Percentiles rank a stretch among this genome's conserved stretches.
These are phyloP conservation scores for Rhizophagus prolifer DNA, from an alignment of 192 early-diverging fungal species.

Conservation along the genomic window DNA sequence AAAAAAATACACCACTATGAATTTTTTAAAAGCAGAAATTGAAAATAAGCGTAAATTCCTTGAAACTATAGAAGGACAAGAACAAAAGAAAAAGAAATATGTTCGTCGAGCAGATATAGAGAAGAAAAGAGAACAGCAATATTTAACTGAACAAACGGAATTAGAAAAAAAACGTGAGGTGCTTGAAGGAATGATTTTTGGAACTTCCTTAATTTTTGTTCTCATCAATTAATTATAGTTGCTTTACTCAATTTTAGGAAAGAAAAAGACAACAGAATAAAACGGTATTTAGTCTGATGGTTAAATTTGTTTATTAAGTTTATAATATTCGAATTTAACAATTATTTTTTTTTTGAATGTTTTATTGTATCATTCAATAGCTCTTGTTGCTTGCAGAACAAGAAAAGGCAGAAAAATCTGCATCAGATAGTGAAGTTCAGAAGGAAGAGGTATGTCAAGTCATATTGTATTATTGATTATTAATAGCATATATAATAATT, in stretches of 20 bases:
- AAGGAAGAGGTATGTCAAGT: slow-evolving; percentile 31
- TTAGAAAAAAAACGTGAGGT: slow-evolving; percentile 50
- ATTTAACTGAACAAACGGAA: slow-evolving; percentile 52
- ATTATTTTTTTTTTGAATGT: not conserved
- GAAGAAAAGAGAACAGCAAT: slow-evolving; percentile 56
- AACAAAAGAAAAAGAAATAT: slow-evolving; percentile 69
- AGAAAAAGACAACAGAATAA: slow-evolving; percentile 17
- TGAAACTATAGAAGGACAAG: slow-evolving; percentile 32
- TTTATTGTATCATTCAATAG: not conserved
- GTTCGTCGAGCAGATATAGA: slow-evolving; percentile 81
- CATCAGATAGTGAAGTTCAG: slow-evolving; percentile 17
- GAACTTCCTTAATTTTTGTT: not conserved
- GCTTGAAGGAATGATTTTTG: not conserved
- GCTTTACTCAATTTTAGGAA: slow-evolving; percentile 9
- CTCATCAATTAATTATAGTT: not conserved
- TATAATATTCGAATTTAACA: not conserved
- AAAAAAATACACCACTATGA: slow-evolving; percentile 38
- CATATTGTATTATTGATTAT: too few relatives aligned
- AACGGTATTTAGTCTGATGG: slow-evolving; percentile 14
- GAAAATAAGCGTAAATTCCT: slow-evolving; percentile 72
- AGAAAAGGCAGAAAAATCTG: slow-evolving; percentile 30
- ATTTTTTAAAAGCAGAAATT: slow-evolving; percentile 68
- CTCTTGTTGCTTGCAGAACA: slow-evolving; percentile 20
- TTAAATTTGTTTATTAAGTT: not conserved
- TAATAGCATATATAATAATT: too few relatives aligned